Conservation (phyloP, 2,329 filamentous ascomycete genomes). For the Arachnomyces sp. region DNA sequence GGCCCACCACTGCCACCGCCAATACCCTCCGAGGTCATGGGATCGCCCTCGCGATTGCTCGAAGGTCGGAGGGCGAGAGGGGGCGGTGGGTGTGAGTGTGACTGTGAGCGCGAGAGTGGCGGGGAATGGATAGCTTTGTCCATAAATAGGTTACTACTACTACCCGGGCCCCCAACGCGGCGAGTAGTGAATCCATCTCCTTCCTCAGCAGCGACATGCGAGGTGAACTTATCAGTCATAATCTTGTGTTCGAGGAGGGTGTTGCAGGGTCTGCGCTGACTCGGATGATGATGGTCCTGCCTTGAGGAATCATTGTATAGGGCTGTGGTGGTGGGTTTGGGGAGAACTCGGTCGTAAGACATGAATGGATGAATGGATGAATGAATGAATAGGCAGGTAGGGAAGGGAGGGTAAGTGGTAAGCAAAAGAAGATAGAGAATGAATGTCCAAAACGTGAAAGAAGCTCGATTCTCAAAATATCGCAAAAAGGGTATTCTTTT, state of each 20-base stretch:
- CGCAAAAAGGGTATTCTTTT: constrained; percentile 6
- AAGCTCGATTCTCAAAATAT: constrained; percentile 13
- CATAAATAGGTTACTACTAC: no score
- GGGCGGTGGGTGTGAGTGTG: not conserved
- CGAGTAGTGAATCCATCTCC: constrained; percentile 10
- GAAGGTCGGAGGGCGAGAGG: not conserved
- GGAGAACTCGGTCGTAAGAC: constrained; percentile 43
- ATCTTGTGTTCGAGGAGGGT: constrained; percentile 35
- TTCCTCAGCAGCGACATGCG: constrained; percentile 17
- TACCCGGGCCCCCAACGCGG: no score
- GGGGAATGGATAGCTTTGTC: no score
- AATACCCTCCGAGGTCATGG: no score
- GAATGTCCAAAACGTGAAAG: constrained; percentile 4
- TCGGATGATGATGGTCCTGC: constrained; percentile 22
- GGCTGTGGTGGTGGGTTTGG: constrained; percentile 33
- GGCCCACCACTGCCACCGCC: no score
- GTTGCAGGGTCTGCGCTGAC: constrained; percentile 26
- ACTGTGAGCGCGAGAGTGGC: not conserved
- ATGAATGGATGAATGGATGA: constrained; percentile 20
- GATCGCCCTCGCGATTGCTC: no score
- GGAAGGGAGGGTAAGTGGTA: constrained; percentile 1
- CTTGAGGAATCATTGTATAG: constrained; percentile 32
- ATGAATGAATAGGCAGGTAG: constrained; percentile 3
- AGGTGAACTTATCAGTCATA: constrained; percentile 29
- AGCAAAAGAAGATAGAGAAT: constrained; percentile 4